A percentile compares a stretch with the other conserved stretches of the same genome.
Evolutionary conservation across 441 rosid genomes (phyloP).

Genomic region (Eutrema salsugineum): DNA sequence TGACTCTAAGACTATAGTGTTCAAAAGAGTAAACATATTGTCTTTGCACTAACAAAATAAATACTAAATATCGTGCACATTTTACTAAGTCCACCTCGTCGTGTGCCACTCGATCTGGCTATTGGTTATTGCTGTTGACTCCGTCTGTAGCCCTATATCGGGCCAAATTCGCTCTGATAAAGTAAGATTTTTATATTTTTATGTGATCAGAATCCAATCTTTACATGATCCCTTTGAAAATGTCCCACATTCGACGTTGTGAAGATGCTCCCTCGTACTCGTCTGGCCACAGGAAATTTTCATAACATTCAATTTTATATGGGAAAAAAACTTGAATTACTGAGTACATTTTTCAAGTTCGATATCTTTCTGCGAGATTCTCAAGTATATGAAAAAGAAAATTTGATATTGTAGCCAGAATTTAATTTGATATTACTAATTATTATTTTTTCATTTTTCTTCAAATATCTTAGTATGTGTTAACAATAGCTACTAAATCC

Average conservation of each 20-base stretch:
- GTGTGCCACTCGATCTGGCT: background rate
- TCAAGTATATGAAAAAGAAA: too few species aligned
- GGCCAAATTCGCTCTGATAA: conserved; percentile 13
- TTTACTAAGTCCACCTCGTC: background rate
- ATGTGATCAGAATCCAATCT: conserved; percentile 26
- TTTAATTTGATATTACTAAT: too few species aligned
- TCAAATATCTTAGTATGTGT: too few species aligned
- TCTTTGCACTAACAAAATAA: background rate
- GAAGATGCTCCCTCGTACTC: conserved; percentile 26
- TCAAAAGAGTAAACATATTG: background rate
- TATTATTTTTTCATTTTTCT: too few species aligned
- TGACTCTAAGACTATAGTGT: background rate
- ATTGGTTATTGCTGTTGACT: background rate
- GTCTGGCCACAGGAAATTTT: background rate
- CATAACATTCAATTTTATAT: background rate
- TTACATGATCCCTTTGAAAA: conserved; percentile 15
- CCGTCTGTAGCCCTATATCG: background rate
- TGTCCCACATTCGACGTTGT: conserved; percentile 11
- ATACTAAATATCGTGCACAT: background rate
- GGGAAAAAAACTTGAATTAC: background rate
- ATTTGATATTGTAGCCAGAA: too few species aligned
- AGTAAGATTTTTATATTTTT: background rate
- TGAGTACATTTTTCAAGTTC: background rate
- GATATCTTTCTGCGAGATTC: too few species aligned
- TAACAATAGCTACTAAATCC: too few species aligned